phyloP scores from a whole-genome alignment of 1,284 basidiomycete genomes.

The Ustilago crameri region DNA sequence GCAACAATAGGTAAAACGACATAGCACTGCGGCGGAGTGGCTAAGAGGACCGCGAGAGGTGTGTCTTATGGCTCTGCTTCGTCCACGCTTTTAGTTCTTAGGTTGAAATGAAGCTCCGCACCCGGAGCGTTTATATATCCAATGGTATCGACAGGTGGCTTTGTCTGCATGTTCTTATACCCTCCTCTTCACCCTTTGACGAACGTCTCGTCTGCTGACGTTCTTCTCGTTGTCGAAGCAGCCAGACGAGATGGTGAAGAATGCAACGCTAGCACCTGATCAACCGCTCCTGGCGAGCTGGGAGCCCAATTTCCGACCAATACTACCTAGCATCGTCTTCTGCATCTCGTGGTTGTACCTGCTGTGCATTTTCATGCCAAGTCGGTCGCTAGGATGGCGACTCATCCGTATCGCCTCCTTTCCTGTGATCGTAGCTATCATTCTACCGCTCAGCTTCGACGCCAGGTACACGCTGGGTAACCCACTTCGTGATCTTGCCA shows the following conservation, averaged over 20 bases:
- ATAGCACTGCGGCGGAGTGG: too few relatives aligned
- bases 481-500: conserved; percentile 28
- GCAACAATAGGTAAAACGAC: too few relatives aligned
- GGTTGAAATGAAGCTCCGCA: neutral
- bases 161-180: neutral
- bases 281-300: conserved; percentile 20
- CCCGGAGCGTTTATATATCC: neutral
- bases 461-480: conserved; percentile 27
- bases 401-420: conserved; percentile 31
- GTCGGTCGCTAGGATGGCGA: conserved; percentile 11
- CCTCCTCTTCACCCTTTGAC: neutral
- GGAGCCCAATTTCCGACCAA: conserved; percentile 35
- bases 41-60: too few relatives aligned
- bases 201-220: neutral
- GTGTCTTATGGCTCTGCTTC: too few relatives aligned
- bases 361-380: conserved; percentile 34
- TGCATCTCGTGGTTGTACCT: conserved; percentile 31
- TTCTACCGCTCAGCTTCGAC: conserved; percentile 21
- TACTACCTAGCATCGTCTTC: conserved; percentile 11
- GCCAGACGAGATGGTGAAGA: conserved; percentile 9
- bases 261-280: neutral
- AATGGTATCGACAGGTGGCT: neutral
- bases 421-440: conserved; percentile 8
- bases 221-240: neutral
- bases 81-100: too few relatives aligned